A percentile compares a stretch with the other conserved stretches of the same genome.
phyloP scores from a whole-genome alignment of 2,329 filamentous ascomycete species.

The Calonectria multiphialidica region DNA sequence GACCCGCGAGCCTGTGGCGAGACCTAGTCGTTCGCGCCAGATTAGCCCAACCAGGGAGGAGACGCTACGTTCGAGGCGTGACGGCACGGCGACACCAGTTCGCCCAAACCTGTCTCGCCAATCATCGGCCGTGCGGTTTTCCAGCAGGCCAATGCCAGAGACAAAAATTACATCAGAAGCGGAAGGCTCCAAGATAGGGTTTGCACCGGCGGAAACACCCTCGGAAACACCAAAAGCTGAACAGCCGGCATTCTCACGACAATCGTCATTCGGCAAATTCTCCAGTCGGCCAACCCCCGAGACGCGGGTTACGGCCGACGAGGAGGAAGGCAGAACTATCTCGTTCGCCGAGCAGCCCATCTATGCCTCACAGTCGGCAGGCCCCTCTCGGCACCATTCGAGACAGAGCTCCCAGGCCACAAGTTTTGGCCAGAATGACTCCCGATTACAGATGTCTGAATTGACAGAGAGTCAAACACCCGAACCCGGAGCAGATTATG shows the following conservation, averaged over 20 bases:
- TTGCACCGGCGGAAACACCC: constrained; percentile 58
- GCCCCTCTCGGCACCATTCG: constrained; percentile 51
- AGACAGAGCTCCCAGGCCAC: constrained; percentile 53
- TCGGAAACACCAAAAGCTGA: constrained; percentile 46
- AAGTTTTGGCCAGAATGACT: constrained; percentile 47
- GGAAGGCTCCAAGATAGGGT: constrained; percentile 75
- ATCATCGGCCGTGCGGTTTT: constrained; percentile 72
- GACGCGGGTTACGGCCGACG: constrained; percentile 66
- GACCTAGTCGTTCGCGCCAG: constrained; percentile 36
- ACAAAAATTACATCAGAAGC: constrained; percentile 75
- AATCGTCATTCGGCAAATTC: constrained; percentile 68
- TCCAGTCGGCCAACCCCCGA: constrained; percentile 73
- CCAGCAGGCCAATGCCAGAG: constrained; percentile 79
- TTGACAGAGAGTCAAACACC: constrained; percentile 55
- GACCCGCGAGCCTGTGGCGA: constrained; percentile 12
- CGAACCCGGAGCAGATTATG: constrained; percentile 36
- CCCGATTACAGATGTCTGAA: constrained; percentile 57
- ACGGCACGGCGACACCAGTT: constrained; percentile 41
- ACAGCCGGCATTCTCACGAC: constrained; percentile 53
- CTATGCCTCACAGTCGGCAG: constrained; percentile 35
- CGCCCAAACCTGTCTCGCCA: constrained; percentile 65
- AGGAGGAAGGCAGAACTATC: constrained; percentile 69
- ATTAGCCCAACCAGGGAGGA: constrained; percentile 41
- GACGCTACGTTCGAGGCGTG: constrained; percentile 34
- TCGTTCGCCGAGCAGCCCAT: constrained; percentile 67